Base-by-base conservation (phyloP, 495 filamentous ascomycete species). In the Cercophora newfieldiana region DNA sequence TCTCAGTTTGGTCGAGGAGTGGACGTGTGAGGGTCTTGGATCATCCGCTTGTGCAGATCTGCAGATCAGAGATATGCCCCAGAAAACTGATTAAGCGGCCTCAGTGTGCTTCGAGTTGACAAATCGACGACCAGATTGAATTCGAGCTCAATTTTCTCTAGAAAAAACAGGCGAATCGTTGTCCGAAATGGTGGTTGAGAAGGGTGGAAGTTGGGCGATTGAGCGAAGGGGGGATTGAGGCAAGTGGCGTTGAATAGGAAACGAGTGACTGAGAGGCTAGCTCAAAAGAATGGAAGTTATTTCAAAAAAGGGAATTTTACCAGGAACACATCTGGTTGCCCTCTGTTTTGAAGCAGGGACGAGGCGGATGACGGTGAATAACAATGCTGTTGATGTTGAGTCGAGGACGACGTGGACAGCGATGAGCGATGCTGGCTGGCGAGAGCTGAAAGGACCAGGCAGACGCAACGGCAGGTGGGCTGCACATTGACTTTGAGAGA, bases 251-350 rank as follows among this genome's bases (percentile, higher is more conserved):
- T 29, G 56, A 57, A 58, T 57, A 50, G 69, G 68, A 81, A 83
- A 81, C 80, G 81, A 83, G 79, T 77, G 81, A 78, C 78, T 72
- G 69, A 68, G 80, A 81, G 80, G 74, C 80, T 83, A 81, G 80
- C 80, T 83, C 80, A 71, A 75, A 73, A 66, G 77, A 81, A 78
- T 66, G 72, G 66, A 77, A 77, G 63, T 68, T 65, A 70, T 67
- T 70, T 29, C 66, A 47, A 31, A 63, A 63, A 59, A 47, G 10
- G 44, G 18, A 63, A 65, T 55, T 63, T 64, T 66, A 65, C 55
- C 62, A 67, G 47, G 56, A 64, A 59, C 28, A 22, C 65, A 73
- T 71, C 56, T 28, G 69, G 51, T 37, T 49, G n/a, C 5, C 19
- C 57, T 26, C 18, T 24, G 22, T 12, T 53, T 19, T 19, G 63